Evolutionary conservation across 192 early-diverging fungal species (phyloP).

Genomic region (Podila epicladia): DNA sequence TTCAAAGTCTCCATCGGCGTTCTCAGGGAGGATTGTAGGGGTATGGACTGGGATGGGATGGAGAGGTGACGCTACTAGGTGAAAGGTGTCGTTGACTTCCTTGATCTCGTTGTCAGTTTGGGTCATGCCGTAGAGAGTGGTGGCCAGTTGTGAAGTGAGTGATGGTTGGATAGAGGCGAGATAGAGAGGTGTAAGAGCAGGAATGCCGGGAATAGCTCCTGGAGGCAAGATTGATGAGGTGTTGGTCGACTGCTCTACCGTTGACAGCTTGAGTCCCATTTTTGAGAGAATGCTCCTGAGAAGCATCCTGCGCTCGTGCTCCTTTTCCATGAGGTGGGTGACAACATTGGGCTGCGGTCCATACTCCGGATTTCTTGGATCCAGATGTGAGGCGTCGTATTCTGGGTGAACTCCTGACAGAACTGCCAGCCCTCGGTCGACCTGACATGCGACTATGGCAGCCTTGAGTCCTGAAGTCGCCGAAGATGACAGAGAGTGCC

Average conservation of each 20-base stretch:
- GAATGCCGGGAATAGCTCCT: conserved; percentile 20
- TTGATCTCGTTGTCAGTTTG: conserved; percentile 20
- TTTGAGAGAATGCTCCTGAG: conserved; percentile 66
- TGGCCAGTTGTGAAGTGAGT: conserved; percentile 17
- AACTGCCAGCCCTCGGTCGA: conserved; percentile 77
- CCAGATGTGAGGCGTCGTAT: conserved; percentile 69
- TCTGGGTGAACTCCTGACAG: conserved; percentile 88
- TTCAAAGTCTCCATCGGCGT: conserved; percentile 17
- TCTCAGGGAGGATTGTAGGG: conserved; percentile 11
- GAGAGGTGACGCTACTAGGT: conserved; percentile 27
- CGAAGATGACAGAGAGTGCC: neutral
- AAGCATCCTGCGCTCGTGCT: conserved; percentile 60
- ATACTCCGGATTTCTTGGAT: conserved; percentile 58
- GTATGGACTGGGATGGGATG: conserved; percentile 25
- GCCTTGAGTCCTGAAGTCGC: conserved; percentile 16
- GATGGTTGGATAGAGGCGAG: conserved; percentile 32
- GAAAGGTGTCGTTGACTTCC: conserved; percentile 51
- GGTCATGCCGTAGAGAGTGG: conserved; percentile 12
- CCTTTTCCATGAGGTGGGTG: conserved; percentile 56
- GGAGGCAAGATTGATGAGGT: neutral
- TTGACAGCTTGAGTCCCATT: conserved; percentile 68
- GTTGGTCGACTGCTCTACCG: neutral
- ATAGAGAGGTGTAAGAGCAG: conserved; percentile 23
- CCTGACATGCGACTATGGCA: conserved; percentile 75
- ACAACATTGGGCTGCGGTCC: conserved; percentile 61